Evolutionary conservation across 345 rosid species (phyloP), one percentile per base, ranked within the genome.

Genomic region (Cardamine chenopodiifolia): DNA sequence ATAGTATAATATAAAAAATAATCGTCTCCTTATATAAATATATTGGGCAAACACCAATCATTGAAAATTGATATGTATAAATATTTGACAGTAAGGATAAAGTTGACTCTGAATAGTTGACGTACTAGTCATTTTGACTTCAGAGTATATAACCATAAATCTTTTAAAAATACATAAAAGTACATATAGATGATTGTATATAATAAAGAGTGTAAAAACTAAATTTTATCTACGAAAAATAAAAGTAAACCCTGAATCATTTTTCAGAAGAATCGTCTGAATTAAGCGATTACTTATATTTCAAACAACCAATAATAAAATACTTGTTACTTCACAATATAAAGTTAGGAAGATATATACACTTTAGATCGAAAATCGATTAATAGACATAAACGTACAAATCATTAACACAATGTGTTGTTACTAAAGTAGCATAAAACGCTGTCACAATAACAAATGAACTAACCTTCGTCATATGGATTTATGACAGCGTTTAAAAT

Each of bases 101-200:
- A 25, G 52, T 66, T 61, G 68, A 37, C 68, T 61, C 31, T 49
- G 22, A 61, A 29, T 49, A 25, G 39, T 49, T 71, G 75, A 60
- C 75, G 37, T 53, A 13, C 35, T 17, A 32, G 17, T 71, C 18
- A 37, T 22, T 34, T 67, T 59, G 49, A 47, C 47, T 9, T 58
- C 8, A 45, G 66, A 58, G 12, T 29, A 14, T 57, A 20, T 28
- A 55, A 26, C 50, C 15, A 53, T 10, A 67, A 9, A 67, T 54
- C 26, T n/a, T 25, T 50, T 22, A 7, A 4, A 65, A 29, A 47
- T 12, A 6, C 13, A 26, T n/a, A 28, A 25, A 0, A 35, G 40
- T 3, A 57, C 5, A 50, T 11, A 50, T 48, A 14, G 19, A 44
- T 23, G 58, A 6, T 25, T 12, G 8, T 50, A 12, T 17, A 44